Base-by-base conservation (phyloP, 1,284 basidiomycete species). In the Bothia castanella region DNA sequence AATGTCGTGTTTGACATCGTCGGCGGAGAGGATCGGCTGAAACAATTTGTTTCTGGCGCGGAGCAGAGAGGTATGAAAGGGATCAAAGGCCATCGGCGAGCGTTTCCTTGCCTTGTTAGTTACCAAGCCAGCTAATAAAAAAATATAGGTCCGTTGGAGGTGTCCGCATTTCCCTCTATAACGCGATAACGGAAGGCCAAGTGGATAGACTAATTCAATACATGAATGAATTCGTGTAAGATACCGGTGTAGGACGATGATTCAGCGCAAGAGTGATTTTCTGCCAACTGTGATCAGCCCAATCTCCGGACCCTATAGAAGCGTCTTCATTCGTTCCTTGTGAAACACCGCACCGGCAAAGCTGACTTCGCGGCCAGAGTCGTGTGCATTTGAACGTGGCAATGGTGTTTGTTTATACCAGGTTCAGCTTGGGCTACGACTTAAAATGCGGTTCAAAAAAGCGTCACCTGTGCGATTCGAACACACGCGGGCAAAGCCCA, bases 151-250 rank as follows among this genome's bases (percentile, higher is more conserved):
- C 82, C n/a, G 78, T 87, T 49, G 85, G 83, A 69, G 86, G 95
- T 14, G 87, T 97, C 50, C 87, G 97, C 16, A 83, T 89, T 5
- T 97, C 93, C 17, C 73, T 99, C 7, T 99, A 99, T 74, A 99
- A 99, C 58, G 95, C 96, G 10, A 78, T 98, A 54, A 88, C 89
- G 2, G 84, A 94, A 57, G 85, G 91, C 52, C 82, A 92, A 30
- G 63, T 65, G 35, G 83, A 87, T 55, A 73, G 69, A 49, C 63
- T 89, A 12, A 72, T 86, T 25, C 71, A 66, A 2, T 89, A 86
- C 58, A 83, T 87, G 62, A 69, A 72, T 35, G 74, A 78, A 29
- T 89, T 87, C 58, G 60, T 74, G 37, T 61, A 48, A 58, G 47
- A 39, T 36, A 19, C 20, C 35, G 17, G 32, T 27, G 20, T 40